Evolutionary conservation across 768 basidiomycete species (phyloP).

Genomic region (Tulasnella sp.): DNA sequence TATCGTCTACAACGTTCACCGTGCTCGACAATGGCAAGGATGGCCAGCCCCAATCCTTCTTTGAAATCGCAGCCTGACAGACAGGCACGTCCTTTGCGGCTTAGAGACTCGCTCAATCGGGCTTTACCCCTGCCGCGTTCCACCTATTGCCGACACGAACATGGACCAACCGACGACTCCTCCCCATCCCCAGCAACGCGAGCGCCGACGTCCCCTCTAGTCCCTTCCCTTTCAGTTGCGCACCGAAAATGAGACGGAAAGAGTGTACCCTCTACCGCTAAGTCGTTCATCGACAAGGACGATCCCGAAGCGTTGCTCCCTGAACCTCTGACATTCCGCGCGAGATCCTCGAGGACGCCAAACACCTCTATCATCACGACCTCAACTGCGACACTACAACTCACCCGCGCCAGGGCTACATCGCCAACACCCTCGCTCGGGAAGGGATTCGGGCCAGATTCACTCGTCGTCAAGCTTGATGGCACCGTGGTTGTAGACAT

Average conservation of each 20-base stretch:
- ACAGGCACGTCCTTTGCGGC: neutral
- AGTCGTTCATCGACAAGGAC: neutral
- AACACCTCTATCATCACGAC: neutral
- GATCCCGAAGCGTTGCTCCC: neutral
- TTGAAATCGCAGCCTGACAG: neutral
- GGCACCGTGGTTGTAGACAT: constrained; percentile 70
- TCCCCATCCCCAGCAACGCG: neutral
- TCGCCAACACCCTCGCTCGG: constrained; percentile 29
- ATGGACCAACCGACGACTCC: neutral
- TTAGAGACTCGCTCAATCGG: neutral
- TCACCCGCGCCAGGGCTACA: constrained; percentile 29
- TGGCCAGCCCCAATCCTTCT: neutral
- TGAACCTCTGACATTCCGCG: neutral
- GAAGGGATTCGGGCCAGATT: constrained; percentile 52
- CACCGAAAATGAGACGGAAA: neutral
- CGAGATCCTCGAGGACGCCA: too few species aligned
- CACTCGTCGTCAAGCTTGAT: constrained; percentile 49
- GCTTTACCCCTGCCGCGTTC: neutral
- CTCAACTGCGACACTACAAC: neutral
- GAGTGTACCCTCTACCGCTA: too few species aligned
- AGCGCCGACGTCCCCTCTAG: constrained; percentile 1
- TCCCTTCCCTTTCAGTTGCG: neutral
- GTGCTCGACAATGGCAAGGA: neutral
- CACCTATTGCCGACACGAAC: neutral
- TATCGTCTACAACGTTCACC: neutral